Base-by-base conservation (phyloP, 331 rosid species). In the Dryas integrifolia region DNA sequence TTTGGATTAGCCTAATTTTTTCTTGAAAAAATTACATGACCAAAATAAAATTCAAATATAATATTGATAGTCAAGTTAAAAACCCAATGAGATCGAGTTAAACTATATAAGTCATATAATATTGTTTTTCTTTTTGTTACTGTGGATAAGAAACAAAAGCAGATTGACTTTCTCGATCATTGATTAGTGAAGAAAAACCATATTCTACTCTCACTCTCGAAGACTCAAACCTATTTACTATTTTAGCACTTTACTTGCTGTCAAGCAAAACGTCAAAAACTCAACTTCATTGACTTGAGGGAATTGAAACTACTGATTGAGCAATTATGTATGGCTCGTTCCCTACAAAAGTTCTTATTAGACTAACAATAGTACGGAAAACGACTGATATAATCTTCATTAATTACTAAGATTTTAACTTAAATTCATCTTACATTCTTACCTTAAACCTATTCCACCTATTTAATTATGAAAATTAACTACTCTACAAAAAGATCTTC, bases 221-320 rank as follows among this genome's bases (percentile, higher is more conserved):
- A 26, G 30, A 26, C 30, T 26, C 52, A 70, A 12, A 48, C 38
- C 41, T 26, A n/a, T 5, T n/a, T 50, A 16, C 3, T 70, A 18
- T 18, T 21, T 21, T 77, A 50, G 15, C 60, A 60, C 65, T 68
- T 64, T 53, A 58, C 58, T 59, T 7, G 12, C 58, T 50, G 58
- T 58, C 46, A 18, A 46, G 39, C 12, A 39, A 76, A 67, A 52
- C 24, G 24, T 47, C 77, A 65, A 65, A 11, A 80, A 30, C 52
- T 65, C 78, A 35, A 76, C 52, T 35, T 76, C 81, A 60, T 76
- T 76, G 79, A 81, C 81, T 72, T 67, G 4, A 24, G 14, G 12
- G 26, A 46, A 21, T 21, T 21, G 24, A 21, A 69, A 16, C 9
- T 43, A 5, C 4, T 15, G 59, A 9, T 72, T 72, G 50, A 60